These are phyloP conservation scores for Apiospora saccharicola DNA, from an alignment of 2,329 filamentous ascomycete species.

Conservation along the genomic window DNA sequence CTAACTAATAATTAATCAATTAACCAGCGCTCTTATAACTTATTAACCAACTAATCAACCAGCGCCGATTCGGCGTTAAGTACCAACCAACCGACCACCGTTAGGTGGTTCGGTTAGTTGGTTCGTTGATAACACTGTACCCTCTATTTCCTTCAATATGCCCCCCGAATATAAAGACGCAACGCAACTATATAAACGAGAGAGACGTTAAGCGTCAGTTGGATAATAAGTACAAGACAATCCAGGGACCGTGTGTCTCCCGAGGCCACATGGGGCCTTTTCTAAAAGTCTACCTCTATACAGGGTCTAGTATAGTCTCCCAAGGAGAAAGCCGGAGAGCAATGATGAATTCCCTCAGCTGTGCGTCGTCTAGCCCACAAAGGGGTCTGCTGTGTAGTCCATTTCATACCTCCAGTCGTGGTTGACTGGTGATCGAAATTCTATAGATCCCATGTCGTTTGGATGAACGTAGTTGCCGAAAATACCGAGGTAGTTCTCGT, in stretches of 20 bases:
- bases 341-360: background rate
- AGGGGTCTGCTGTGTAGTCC: background rate
- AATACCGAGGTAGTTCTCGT: background rate
- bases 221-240: background rate
- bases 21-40: too few relatives aligned
- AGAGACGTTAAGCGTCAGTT: background rate
- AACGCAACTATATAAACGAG: background rate
- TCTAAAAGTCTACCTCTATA: conserved; percentile 8
- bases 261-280: background rate
- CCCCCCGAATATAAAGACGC: background rate
- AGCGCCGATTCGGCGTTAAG: too few relatives aligned
- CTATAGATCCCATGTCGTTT: background rate
- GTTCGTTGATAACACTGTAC: too few relatives aligned
- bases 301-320: background rate
- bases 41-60: too few relatives aligned
- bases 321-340: background rate
- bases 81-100: too few relatives aligned
- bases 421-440: background rate
- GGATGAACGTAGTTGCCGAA: conserved; percentile 12
- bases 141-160: background rate
- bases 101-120: too few relatives aligned
- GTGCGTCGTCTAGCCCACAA: background rate
- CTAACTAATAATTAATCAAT: too few relatives aligned
- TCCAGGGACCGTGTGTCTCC: background rate
- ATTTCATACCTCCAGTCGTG: background rate